Conservation (phyloP, 2,329 filamentous ascomycete species). For the Pseudocercospora fuligena region DNA sequence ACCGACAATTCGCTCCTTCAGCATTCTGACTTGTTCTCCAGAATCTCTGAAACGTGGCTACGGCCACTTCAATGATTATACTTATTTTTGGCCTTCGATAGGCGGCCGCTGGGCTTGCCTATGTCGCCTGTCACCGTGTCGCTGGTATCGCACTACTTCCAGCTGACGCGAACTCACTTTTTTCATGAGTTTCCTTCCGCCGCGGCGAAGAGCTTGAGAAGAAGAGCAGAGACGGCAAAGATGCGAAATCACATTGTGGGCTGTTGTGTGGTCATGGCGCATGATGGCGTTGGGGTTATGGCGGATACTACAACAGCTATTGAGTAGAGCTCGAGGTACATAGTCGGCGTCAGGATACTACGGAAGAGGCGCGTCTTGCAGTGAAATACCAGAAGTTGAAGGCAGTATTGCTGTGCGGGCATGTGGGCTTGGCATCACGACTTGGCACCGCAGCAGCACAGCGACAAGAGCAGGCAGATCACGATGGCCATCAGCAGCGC, state of each 20-base stretch:
- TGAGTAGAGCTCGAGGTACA: not conserved
- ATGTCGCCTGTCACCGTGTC: constrained; percentile 19
- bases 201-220: not conserved
- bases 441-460: not conserved
- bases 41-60: constrained; percentile 15
- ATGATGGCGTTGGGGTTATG: not conserved
- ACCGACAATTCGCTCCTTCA: not conserved
- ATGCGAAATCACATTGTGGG: not conserved
- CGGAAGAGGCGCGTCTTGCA: not conserved
- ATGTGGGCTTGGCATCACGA: not conserved
- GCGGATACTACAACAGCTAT: not conserved
- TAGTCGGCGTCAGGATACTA: not conserved
- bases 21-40: not conserved
- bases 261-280: not conserved
- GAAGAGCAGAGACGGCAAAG: not conserved
- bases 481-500: no score
- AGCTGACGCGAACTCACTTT: constrained; percentile 17
- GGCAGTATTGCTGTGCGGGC: not conserved
- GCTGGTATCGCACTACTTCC: constrained; percentile 19
- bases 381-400: not conserved
- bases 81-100: constrained; percentile 21
- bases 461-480: no score
- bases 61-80: constrained; percentile 15
- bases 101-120: constrained; percentile 18
- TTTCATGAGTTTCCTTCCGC: constrained; percentile 13